A percentile compares a stretch with the other conserved stretches of the same genome.
Conservation (phyloP, 257 asterid genomes). For the Thymus mandschuricus region DNA sequence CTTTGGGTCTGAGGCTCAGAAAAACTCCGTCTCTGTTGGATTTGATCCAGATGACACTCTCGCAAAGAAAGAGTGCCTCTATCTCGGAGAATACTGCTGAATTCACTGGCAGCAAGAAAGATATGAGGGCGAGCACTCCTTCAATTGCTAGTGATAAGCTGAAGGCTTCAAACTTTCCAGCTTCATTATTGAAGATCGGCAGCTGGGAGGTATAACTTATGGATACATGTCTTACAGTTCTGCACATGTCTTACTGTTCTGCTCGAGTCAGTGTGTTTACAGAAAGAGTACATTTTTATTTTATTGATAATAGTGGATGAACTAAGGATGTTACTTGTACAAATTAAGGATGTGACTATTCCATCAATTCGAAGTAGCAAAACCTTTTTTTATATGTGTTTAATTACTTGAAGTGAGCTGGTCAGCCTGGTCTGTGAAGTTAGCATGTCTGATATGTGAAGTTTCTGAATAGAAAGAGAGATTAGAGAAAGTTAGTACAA, state of each 20-base stretch:
- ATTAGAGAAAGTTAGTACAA: neutral
- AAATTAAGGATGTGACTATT: too few species aligned
- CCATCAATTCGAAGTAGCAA: neutral
- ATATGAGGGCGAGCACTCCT: slow-evolving; percentile 40
- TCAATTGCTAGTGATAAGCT: slow-evolving; percentile 57
- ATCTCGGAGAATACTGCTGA: slow-evolving; percentile 31
- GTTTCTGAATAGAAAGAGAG: neutral
- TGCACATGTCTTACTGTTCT: slow-evolving; percentile 7
- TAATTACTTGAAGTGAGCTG: slow-evolving; percentile 14
- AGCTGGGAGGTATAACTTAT: slow-evolving; percentile 73
- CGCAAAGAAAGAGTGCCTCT: slow-evolving; percentile 41
- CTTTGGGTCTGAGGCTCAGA: slow-evolving; percentile 71
- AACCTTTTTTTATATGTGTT: neutral
- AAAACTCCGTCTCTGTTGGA: slow-evolving; percentile 80
- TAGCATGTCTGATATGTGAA: slow-evolving; percentile 12
- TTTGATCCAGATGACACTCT: slow-evolving; percentile 68
- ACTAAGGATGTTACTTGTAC: too few species aligned
- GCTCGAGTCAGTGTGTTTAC: neutral
- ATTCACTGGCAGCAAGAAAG: slow-evolving; percentile 37
- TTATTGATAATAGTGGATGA: neutral
- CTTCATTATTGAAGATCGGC: slow-evolving; percentile 70
- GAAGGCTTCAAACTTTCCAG: slow-evolving; percentile 84
- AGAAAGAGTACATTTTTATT: neutral
- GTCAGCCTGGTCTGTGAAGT: too few species aligned
- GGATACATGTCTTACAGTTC: slow-evolving; percentile 2